Evolutionary conservation across 371 early-diverging fungal genomes (phyloP).

Genomic region (Mucor saturninus): DNA sequence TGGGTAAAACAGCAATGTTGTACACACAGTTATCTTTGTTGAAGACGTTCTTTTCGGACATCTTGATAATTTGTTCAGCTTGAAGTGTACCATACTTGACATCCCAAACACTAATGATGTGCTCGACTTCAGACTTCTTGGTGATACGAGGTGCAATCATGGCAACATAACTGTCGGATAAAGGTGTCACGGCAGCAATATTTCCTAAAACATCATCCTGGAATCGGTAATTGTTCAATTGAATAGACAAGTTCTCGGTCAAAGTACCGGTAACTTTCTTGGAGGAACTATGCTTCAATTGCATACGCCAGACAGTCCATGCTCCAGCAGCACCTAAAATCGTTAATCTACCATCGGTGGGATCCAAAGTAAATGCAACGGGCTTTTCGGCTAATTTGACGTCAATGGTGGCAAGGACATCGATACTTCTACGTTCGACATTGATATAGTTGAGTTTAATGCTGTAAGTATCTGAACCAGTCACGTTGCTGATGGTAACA

Average conservation of each 20-base stretch:
- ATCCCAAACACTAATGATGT: constrained; percentile 75
- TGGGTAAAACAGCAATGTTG: constrained; percentile 43
- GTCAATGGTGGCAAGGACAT: constrained; percentile 36
- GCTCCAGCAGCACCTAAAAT: constrained; percentile 40
- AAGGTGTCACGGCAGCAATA: constrained; percentile 39
- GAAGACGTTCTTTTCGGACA: constrained; percentile 26
- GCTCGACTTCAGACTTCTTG: constrained; percentile 52
- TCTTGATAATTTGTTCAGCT: constrained; percentile 46
- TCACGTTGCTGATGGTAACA: constrained; percentile 38
- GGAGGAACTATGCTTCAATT: constrained; percentile 41
- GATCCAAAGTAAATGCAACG: constrained; percentile 58
- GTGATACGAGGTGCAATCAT: constrained; percentile 51
- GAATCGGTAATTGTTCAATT: constrained; percentile 34
- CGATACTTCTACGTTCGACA: constrained; percentile 56
- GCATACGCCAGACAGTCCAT: constrained; percentile 44
- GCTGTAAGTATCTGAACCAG: constrained; percentile 27
- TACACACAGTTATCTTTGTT: constrained; percentile 36
- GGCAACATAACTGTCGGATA: constrained; percentile 61
- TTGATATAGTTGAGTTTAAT: constrained; percentile 53
- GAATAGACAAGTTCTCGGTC: constrained; percentile 30
- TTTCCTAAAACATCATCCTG: constrained; percentile 29
- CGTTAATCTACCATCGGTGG: constrained; percentile 51
- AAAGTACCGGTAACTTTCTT: constrained; percentile 37
- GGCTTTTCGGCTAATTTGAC: constrained; percentile 37
- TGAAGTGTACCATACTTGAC: constrained; percentile 73